Percentiles rank a stretch among this genome's conserved stretches.
These are phyloP conservation scores for Dictyostelium brefeldianum DNA, from an alignment of 78 protist genomes.

Conservation along the genomic window DNA sequence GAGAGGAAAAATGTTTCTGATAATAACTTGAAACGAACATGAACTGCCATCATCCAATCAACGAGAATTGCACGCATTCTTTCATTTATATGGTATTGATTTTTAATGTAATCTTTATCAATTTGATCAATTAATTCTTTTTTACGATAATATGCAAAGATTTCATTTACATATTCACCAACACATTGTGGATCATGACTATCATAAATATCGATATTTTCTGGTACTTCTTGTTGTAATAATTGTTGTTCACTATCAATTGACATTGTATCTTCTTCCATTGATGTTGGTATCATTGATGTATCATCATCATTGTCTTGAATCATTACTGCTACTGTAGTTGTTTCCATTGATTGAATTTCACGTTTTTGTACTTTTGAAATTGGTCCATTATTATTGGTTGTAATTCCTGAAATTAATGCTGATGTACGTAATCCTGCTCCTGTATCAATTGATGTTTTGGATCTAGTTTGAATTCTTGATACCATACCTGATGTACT, in stretches of 20 bases:
- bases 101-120: slow-evolving; percentile 40
- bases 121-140: slow-evolving; percentile 64
- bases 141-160: slow-evolving; percentile 62
- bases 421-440: not conserved
- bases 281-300: slow-evolving; percentile 13
- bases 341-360: not conserved
- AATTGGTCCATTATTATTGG: not conserved
- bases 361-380: not conserved
- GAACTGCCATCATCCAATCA: slow-evolving; percentile 98
- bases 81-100: slow-evolving; percentile 76
- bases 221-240: slow-evolving; percentile 25
- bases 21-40: slow-evolving; percentile 89
- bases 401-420: not conserved
- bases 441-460: slow-evolving; percentile 14
- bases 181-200: slow-evolving; percentile 83
- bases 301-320: not conserved
- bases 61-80: slow-evolving; percentile 95
- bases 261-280: not conserved
- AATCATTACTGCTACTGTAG: not conserved
- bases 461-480: not conserved
- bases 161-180: slow-evolving; percentile 84
- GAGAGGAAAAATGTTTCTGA: slow-evolving; percentile 95
- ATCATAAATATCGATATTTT: slow-evolving; percentile 82
- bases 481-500: not conserved
- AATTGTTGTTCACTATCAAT: not conserved